Percentiles rank a stretch among this genome's conserved stretches.
Conservation (phyloP, 768 basidiomycete genomes). For the Cystobasidium ongulense region DNA sequence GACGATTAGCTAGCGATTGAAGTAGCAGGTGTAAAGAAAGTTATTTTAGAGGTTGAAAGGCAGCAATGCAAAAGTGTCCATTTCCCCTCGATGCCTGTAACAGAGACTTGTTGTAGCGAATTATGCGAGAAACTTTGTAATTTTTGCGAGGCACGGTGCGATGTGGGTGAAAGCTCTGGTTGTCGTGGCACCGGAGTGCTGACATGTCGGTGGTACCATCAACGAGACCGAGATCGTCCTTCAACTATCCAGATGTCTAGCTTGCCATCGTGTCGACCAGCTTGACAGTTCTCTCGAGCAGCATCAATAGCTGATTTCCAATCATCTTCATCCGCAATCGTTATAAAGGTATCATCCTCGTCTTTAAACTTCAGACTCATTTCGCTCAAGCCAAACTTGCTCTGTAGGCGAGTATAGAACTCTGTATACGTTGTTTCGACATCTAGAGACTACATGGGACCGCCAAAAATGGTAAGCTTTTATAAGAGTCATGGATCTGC, state of each 20-base stretch:
- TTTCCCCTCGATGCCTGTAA: too few relatives aligned
- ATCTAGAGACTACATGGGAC: conserved; percentile 11
- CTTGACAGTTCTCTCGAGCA: conserved; percentile 28
- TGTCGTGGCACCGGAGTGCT: too few relatives aligned
- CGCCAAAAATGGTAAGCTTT: too few relatives aligned
- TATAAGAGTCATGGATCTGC: background rate
- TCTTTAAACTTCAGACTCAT: conserved; percentile 32
- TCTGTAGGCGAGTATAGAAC: conserved; percentile 30
- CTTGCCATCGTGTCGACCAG: conserved; percentile 30
- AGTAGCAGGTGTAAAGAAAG: too few relatives aligned
- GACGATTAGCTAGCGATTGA: too few relatives aligned
- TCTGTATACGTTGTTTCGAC: background rate
- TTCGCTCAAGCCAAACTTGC: conserved; percentile 27
- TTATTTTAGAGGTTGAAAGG: too few relatives aligned
- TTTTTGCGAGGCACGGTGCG: too few relatives aligned
- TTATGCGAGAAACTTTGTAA: too few relatives aligned
- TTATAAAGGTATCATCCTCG: conserved; percentile 34
- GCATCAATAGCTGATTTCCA: conserved; percentile 37
- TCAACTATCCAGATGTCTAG: conserved; percentile 36
- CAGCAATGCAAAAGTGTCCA: too few relatives aligned
- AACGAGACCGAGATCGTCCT: background rate
- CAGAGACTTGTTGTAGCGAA: too few relatives aligned
- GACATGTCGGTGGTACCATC: background rate
- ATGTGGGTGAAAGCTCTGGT: too few relatives aligned
- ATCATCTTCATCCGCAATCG: conserved; percentile 37